Conservation (phyloP, 106 monocot species). For the Agapanthus africanus region DNA sequence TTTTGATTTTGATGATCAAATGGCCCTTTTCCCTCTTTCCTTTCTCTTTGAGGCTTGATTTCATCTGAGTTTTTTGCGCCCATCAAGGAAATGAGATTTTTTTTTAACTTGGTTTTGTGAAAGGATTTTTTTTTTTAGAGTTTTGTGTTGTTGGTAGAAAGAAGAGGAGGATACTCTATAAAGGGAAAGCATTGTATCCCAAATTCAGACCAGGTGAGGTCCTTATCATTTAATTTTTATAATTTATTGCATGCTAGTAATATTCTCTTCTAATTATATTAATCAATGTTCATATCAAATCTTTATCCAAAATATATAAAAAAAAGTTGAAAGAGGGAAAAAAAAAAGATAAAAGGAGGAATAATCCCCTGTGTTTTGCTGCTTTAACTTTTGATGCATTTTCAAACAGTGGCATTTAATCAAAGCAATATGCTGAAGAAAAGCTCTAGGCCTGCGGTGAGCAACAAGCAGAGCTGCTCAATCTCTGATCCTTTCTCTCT, state of each 20-base stretch:
- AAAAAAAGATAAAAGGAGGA: not conserved
- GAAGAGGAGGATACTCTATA: too few relatives aligned
- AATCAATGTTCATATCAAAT: too few relatives aligned
- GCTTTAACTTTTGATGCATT: too few relatives aligned
- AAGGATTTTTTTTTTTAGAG: not conserved
- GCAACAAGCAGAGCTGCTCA: conserved; percentile 8
- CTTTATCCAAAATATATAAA: not conserved
- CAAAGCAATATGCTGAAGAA: conserved; percentile 15
- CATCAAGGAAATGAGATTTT: not conserved
- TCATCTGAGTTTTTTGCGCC: not conserved
- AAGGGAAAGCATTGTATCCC: conserved; percentile 1
- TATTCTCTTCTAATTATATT: not conserved
- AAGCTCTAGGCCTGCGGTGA: conserved; percentile 6
- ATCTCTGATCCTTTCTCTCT: not conserved
- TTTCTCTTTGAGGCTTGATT: not conserved
- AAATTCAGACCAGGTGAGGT: conserved; percentile 1
- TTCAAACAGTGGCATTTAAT: not conserved
- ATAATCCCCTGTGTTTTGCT: not conserved
- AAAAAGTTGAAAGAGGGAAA: too few relatives aligned
- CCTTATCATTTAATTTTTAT: not conserved
- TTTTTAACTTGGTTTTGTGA: too few relatives aligned
- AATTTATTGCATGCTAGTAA: not conserved
- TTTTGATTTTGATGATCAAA: not conserved
- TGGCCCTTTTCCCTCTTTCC: not conserved
- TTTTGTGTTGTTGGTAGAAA: not conserved